These are phyloP conservation scores for Tylopilus felleus DNA, from an alignment of 768 basidiomycete genomes.

Conservation along the genomic window DNA sequence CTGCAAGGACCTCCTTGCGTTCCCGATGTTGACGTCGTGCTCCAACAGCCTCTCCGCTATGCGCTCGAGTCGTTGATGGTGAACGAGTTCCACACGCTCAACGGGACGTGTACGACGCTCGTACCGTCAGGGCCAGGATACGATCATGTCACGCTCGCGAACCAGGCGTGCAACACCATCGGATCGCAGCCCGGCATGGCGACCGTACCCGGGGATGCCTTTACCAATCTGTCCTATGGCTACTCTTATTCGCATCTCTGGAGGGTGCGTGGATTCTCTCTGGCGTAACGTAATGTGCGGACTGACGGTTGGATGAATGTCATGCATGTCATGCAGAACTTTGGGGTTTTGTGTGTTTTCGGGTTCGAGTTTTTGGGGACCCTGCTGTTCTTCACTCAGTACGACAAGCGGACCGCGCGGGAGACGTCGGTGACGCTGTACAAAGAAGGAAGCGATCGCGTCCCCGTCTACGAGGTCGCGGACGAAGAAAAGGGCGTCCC, in stretches of 20 bases:
- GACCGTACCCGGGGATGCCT: constrained; percentile 42
- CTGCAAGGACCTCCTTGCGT: constrained; percentile 33
- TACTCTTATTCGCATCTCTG: constrained; percentile 31
- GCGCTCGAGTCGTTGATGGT: constrained; percentile 68
- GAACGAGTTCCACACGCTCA: constrained; percentile 76
- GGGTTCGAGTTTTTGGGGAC: constrained; percentile 36
- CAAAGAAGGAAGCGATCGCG: too few relatives aligned
- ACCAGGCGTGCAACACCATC: constrained; percentile 43
- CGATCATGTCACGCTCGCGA: constrained; percentile 27
- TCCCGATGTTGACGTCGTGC: constrained; percentile 31
- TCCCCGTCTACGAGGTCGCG: too few relatives aligned
- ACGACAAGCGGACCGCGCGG: constrained; percentile 26
- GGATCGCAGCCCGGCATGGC: constrained; percentile 40
- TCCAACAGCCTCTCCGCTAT: constrained; percentile 51
- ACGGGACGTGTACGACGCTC: constrained; percentile 71
- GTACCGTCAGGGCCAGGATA: constrained; percentile 41
- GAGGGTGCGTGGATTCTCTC: constrained; percentile 33
- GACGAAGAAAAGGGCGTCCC: constrained; percentile 18
- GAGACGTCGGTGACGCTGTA: constrained; percentile 19
- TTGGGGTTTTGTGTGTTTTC: constrained; percentile 46
- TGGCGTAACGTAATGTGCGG: neutral
- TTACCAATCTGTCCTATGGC: constrained; percentile 32
- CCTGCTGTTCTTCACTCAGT: constrained; percentile 36
- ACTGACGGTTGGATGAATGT: too few relatives aligned
- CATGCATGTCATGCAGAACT: constrained; percentile 28